Evolutionary conservation across 768 basidiomycete species (phyloP), one percentile per base, ranked within the genome.

Genomic region (Boletus vinaceobasis): DNA sequence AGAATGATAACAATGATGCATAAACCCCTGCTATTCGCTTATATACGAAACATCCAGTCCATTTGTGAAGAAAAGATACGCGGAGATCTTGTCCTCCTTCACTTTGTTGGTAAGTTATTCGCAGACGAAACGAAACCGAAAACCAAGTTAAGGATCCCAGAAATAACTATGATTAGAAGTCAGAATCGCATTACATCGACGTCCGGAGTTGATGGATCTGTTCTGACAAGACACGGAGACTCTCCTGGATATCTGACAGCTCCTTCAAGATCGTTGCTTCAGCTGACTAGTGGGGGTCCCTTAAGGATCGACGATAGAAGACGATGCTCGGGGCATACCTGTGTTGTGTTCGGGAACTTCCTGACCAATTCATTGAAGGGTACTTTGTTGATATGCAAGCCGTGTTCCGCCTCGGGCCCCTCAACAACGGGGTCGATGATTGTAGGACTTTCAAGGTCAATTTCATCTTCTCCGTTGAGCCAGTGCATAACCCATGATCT

Each of bases 191-290:
- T 40, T 43, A 60, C 40, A 39, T 57, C 23, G 59, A 58, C 32
- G 46, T 42, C 47, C 38, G 65, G 31, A 71, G 63, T 26, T 64
- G 67, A 50, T 70, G 69, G 51, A 79, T 58, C 39, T 67, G 68
- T 62, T 72, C 62, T 48, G 70, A 68, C 56, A 82, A 59, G 53
- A 67, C 58, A 14, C 68, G 71, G 32, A 82, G 57, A 49, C 67
- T 70, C 43, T 64, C 65, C 69, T 82, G 83, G 50, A 93, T 64
- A 19, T 76, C 76, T 40, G 72, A 65, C 17, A 93, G 77, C 67
- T 93, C 88, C 53, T 74, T 76, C 60, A 90, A 54, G 55, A 92
- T 80, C 8, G 80, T 77, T 3, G 79, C 77, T 68, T 92, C 90
- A 57, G 79, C 82, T 51, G 88, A 90, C 89, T 92, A 53, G 35